A percentile compares a stretch with the other conserved stretches of the same genome.
These are phyloP conservation scores for Deakozyma indianensis DNA, from an alignment of 805 yeast species.

Conservation along the genomic window DNA sequence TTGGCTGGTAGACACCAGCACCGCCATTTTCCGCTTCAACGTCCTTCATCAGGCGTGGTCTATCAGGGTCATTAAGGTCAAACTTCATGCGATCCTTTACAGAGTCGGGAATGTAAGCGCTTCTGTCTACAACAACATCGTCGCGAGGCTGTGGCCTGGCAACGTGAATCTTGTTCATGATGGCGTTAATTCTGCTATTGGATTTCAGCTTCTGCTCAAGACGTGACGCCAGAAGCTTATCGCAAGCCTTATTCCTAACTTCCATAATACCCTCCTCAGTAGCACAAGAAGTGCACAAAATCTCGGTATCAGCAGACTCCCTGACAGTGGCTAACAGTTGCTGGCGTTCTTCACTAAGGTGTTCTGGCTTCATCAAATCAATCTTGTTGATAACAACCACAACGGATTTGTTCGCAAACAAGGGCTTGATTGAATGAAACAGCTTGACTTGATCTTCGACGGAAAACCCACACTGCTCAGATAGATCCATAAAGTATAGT, in stretches of 20 bases:
- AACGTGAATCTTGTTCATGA: conserved; percentile 90
- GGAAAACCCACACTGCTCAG: conserved; percentile 98
- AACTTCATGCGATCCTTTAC: conserved; percentile 47
- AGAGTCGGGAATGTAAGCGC: conserved; percentile 71
- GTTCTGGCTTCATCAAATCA: conserved; percentile 77
- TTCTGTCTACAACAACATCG: conserved; percentile 47
- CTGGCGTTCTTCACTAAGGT: conserved; percentile 63
- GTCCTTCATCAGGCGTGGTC: conserved; percentile 64
- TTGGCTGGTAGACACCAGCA: conserved; percentile 93
- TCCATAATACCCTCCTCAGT: conserved; percentile 91
- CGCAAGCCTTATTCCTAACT: conserved; percentile 95
- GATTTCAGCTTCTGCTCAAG: conserved; percentile 95
- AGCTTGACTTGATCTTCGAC: conserved; percentile 94
- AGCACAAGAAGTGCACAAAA: conserved; percentile 85
- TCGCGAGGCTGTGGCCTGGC: conserved; percentile 84
- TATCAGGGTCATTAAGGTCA: conserved; percentile 63
- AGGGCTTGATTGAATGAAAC: conserved; percentile 92
- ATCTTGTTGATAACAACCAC: conserved; percentile 91
- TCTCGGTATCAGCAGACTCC: conserved; percentile 60
- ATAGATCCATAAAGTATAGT: conserved; percentile 92
- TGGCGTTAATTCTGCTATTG: conserved; percentile 73
- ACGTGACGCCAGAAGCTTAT: conserved; percentile 85
- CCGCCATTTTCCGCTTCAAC: conserved; percentile 94
- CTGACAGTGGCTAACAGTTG: conserved; percentile 51
- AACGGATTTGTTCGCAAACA: conserved; percentile 93